Evolutionary conservation across 768 basidiomycete species (phyloP).

Genomic region (Termitomyces sp.): DNA sequence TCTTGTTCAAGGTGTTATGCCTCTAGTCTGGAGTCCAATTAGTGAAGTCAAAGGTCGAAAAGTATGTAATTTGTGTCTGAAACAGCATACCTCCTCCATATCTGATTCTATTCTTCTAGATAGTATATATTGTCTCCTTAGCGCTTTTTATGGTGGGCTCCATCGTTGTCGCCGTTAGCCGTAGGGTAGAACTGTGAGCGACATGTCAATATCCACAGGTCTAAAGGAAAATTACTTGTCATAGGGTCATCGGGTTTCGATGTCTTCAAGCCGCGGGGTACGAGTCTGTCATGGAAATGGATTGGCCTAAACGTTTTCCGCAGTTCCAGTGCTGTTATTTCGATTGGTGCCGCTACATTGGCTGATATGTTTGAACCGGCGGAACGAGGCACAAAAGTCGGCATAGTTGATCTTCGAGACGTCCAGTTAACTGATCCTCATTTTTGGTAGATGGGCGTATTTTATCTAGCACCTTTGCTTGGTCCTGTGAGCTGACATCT

Average conservation of each 20-base stretch:
- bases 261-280: constrained; percentile 64
- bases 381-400: constrained; percentile 62
- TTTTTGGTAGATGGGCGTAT: constrained; percentile 58
- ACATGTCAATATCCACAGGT: not conserved
- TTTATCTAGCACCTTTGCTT: constrained; percentile 74
- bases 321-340: constrained; percentile 19
- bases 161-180: constrained; percentile 50
- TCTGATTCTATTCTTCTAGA: constrained; percentile 21
- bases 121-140: constrained; percentile 50
- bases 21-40: constrained; percentile 62
- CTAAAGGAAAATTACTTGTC: not conserved
- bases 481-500: constrained; percentile 42
- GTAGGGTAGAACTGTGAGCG: constrained; percentile 43
- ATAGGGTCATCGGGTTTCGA: constrained; percentile 63
- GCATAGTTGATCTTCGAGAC: not conserved
- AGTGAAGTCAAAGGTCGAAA: constrained; percentile 77
- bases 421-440: not conserved
- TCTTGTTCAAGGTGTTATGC: constrained; percentile 62
- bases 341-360: constrained; percentile 73
- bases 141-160: constrained; percentile 51
- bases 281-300: constrained; percentile 5
- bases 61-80: constrained; percentile 26
- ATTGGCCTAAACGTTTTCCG: not conserved
- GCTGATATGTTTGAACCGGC: constrained; percentile 74
- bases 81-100: not conserved